phyloP scores from a whole-genome alignment of 768 basidiomycete species.

The Naganishia kalamii region DNA sequence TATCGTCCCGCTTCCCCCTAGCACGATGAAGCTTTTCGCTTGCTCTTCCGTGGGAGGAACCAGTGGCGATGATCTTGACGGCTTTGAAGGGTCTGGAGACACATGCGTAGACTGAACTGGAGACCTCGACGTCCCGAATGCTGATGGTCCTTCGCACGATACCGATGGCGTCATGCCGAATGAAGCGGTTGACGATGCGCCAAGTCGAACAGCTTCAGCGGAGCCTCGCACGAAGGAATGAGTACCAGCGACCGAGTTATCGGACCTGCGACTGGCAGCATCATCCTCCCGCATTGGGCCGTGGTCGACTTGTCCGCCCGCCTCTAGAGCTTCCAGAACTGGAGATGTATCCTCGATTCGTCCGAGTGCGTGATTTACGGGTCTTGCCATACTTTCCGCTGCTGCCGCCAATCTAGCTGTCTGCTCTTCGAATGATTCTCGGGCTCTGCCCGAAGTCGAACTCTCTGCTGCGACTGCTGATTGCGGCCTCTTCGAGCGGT shows the following conservation, averaged over 20 bases:
- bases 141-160: not conserved
- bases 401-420: constrained; percentile 5
- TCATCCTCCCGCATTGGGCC: no score
- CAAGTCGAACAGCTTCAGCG: not conserved
- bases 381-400: not conserved
- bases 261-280: no score
- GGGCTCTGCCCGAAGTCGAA: not conserved
- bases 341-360: no score
- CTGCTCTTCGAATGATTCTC: not conserved
- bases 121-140: not conserved
- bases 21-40: no score
- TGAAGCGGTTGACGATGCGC: not conserved
- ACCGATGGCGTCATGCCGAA: not conserved
- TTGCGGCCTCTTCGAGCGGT: not conserved
- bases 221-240: not conserved
- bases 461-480: no score
- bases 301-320: no score
- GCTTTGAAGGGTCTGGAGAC: no score
- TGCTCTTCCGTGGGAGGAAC: no score
- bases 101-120: no score
- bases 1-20: no score
- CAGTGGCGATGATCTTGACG: no score
- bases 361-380: not conserved
- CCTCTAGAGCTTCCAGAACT: no score
- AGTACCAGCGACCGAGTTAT: not conserved